phyloP scores from a whole-genome alignment of 2,329 filamentous ascomycete genomes.

The Cladophialophora yegresii region DNA sequence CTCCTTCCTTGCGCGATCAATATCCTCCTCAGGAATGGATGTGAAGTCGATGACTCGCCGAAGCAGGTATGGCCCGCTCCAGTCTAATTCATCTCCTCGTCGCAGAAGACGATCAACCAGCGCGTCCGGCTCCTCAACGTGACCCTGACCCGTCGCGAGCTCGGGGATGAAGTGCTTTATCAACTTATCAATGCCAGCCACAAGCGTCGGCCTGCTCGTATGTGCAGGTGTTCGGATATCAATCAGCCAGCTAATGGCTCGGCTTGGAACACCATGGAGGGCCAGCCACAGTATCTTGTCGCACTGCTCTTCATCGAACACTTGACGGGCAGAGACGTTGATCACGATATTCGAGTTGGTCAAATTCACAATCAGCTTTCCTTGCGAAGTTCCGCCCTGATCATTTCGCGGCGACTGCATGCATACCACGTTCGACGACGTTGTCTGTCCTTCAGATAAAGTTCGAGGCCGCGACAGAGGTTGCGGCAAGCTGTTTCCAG shows the following conservation, averaged over 20 bases:
- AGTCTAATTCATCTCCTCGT: slow-evolving; percentile 8
- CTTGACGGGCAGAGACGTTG: neutral
- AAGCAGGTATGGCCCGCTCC: slow-evolving; percentile 20
- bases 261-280: slow-evolving; percentile 13
- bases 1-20: neutral
- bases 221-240: neutral
- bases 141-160: slow-evolving; percentile 5
- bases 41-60: slow-evolving; percentile 9
- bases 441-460: neutral
- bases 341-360: neutral
- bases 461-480: neutral
- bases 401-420: neutral
- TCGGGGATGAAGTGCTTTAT: slow-evolving; percentile 13
- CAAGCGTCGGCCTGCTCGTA: neutral
- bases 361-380: slow-evolving; percentile 1
- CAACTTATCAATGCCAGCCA: neutral
- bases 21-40: neutral
- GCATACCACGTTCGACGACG: neutral
- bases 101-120: slow-evolving; percentile 12
- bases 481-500: neutral
- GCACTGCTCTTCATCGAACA: slow-evolving; percentile 13
- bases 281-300: slow-evolving; percentile 24
- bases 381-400: neutral
- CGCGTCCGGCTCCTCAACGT: neutral
- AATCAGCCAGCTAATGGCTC: slow-evolving; percentile 9